Conservation (phyloP, 768 basidiomycete genomes). For the Gymnopilus dilepis region DNA sequence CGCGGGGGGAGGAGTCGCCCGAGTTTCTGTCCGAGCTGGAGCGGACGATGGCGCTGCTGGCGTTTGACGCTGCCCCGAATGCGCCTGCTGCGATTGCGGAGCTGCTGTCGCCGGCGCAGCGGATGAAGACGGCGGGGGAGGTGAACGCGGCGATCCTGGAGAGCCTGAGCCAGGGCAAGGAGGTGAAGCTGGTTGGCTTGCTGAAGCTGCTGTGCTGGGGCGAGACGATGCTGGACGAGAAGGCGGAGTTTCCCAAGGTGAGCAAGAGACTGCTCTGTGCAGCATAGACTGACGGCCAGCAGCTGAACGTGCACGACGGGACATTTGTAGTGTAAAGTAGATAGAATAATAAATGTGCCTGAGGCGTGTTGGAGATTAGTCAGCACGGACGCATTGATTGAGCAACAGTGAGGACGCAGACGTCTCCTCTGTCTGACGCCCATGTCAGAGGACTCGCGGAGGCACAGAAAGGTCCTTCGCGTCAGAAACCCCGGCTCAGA, state of each 20-base stretch:
- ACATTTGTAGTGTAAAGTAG: constrained; percentile 28
- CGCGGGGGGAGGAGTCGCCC: constrained; percentile 92
- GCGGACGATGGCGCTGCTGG: constrained; percentile 91
- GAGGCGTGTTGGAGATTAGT: constrained; percentile 22
- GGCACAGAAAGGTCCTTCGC: constrained; percentile 51
- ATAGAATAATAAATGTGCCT: constrained; percentile 26
- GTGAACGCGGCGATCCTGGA: constrained; percentile 96
- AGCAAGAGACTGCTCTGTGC: constrained; percentile 24
- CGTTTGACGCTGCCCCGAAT: constrained; percentile 69
- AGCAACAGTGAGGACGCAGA: constrained; percentile 14
- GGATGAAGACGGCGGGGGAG: constrained; percentile 94
- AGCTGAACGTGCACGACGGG: constrained; percentile 39
- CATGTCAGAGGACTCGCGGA: constrained; percentile 70
- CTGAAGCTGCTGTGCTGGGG: constrained; percentile 90
- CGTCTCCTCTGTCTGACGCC: constrained; percentile 24
- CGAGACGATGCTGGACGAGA: constrained; percentile 76
- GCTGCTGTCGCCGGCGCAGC: constrained; percentile 83
- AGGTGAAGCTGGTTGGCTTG: constrained; percentile 86
- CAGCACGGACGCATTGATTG: constrained; percentile 33
- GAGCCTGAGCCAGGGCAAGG: constrained; percentile 88
- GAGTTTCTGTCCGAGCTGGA: constrained; percentile 93
- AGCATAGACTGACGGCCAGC: constrained; percentile 20
- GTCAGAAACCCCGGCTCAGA: constrained; percentile 68
- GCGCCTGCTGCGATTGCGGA: constrained; percentile 75
- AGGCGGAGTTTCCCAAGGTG: constrained; percentile 82